Evolutionary conservation across 225 moss, liverwort and hornwort genomes (phyloP).

Genomic region (Pleurozium schreberi): DNA sequence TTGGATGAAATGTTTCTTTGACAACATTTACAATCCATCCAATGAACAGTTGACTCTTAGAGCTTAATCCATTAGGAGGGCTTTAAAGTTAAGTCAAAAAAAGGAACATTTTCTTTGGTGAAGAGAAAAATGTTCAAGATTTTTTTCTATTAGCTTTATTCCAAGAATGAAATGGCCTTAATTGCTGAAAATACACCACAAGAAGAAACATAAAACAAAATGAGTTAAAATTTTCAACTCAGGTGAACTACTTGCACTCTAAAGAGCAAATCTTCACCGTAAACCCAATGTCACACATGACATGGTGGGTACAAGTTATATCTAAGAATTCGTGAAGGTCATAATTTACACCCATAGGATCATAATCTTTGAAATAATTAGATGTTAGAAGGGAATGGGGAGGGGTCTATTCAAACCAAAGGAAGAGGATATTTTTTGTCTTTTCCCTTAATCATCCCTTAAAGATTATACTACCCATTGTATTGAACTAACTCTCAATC

Average conservation of each 20-base stretch:
- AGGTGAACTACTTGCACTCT: background rate
- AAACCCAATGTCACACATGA: background rate
- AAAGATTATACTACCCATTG: background rate
- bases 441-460: background rate
- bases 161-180: background rate
- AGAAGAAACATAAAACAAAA: background rate
- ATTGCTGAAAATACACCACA: background rate
- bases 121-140: background rate
- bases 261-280: background rate
- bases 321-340: background rate
- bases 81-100: rapidly evolving
- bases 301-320: rapidly evolving
- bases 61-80: background rate
- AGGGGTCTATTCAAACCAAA: background rate
- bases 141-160: background rate
- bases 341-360: background rate
- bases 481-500: background rate
- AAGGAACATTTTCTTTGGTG: background rate
- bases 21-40: background rate
- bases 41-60: background rate
- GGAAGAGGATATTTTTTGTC: background rate
- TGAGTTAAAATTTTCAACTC: background rate
- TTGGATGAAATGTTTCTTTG: background rate
- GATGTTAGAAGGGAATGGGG: background rate
- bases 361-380: background rate